Base-by-base conservation (phyloP, 2,329 filamentous ascomycete genomes). In the Diaporthe vexans region DNA sequence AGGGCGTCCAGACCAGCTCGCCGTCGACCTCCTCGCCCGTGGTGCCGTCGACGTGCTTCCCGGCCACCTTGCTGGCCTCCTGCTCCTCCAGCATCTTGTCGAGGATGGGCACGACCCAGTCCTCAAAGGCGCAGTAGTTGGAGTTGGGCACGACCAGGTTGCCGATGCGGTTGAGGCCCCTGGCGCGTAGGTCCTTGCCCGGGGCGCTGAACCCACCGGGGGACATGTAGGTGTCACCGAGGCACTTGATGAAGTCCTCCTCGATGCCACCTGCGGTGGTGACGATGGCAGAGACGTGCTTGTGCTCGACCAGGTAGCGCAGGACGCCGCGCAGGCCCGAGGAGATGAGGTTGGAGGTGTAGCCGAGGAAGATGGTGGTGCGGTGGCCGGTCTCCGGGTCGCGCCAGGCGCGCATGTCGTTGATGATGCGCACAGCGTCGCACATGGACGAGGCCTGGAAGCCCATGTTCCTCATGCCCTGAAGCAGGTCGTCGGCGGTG, bases 211-310 rank as follows among this genome's bases (percentile, higher is more conserved):
- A 99, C 1, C 94, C 92, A 33, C 74, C 74, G 2, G 69, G 69
- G 58, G 95, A 94, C 81, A 98, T 91, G 83, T 98, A 99, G 0
- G 97, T 99, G 70, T 95, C 93, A 15, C 94, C 97, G 3, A 99
- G 91, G 80, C 97, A 99, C 86, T 99, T 99, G 89, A 99, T 99
- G 74, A 99, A 92, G 84, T 99, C 97, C 83, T 99, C 97, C 84
- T 99, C 97, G 70, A 99, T 91, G 67, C 97, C 97, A 58, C 97
- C 97, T 0, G 97, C 97, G 0, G 97, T 98, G 33, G 97, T 98
- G 75, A 99, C 97, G 80, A 99, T 94, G 78, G 93, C 94, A 0
- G 95, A 97, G 76, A 99, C 92, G 82, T 98, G 95, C 76, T 92
- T 93, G 85, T 99, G 95, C 85, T 98, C 91, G 58, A 97, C 95